Conservation (phyloP, 164 flowering plant species). For the Aristolochia californica region DNA sequence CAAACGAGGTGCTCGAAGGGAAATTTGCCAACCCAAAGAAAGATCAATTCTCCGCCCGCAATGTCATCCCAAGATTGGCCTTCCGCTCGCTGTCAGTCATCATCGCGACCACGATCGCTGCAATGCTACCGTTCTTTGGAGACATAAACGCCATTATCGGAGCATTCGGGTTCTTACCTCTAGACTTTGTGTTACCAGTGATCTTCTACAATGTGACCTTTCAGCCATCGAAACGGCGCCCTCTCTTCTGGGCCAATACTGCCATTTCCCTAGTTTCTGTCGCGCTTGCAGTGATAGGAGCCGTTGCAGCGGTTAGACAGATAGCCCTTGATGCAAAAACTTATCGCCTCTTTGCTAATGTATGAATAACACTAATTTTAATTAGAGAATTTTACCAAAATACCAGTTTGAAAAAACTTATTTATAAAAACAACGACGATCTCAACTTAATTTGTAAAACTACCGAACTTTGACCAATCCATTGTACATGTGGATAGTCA, state of each 20-base stretch:
- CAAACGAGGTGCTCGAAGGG: slow-evolving; percentile 61
- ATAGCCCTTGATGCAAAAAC: slow-evolving; percentile 59
- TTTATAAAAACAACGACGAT: background rate
- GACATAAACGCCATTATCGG: slow-evolving; percentile 71
- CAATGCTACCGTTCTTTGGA: slow-evolving; percentile 93
- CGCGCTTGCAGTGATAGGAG: slow-evolving; percentile 32
- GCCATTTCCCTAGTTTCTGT: slow-evolving; percentile 45
- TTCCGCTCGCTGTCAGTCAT: slow-evolving; percentile 47
- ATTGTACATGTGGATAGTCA: background rate
- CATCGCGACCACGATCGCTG: slow-evolving; percentile 45
- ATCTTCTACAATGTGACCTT: slow-evolving; percentile 72
- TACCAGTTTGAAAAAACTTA: no score
- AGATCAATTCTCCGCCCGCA: slow-evolving; percentile 48
- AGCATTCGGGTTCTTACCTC: slow-evolving; percentile 70
- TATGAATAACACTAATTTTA: slow-evolving; percentile 15
- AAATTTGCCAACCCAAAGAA: slow-evolving; percentile 42
- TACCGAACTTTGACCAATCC: no score
- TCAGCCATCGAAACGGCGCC: slow-evolving; percentile 39
- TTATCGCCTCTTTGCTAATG: slow-evolving; percentile 52
- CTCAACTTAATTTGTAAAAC: no score
- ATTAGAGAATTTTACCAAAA: background rate
- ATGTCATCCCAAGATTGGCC: slow-evolving; percentile 49
- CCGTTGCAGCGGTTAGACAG: slow-evolving; percentile 67
- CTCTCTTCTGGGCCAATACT: slow-evolving; percentile 45
- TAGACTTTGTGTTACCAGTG: slow-evolving; percentile 66